These are phyloP conservation scores for Xylogone sp. DNA, from an alignment of 2,329 filamentous ascomycete species.

Conservation along the genomic window DNA sequence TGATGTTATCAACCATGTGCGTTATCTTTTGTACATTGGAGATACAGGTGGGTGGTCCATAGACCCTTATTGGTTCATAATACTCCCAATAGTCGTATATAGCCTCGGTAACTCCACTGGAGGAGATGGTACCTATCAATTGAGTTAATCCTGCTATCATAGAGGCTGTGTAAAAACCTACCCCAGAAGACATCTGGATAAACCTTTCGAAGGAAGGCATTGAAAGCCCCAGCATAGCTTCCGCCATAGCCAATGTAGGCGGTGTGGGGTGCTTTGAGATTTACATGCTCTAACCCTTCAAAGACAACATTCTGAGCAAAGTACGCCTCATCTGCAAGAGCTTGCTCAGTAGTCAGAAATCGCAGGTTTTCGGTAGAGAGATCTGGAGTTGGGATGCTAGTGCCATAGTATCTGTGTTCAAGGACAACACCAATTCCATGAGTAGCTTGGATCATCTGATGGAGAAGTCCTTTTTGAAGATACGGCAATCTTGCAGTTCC, in stretches of 20 bases:
- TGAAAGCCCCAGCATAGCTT: slow-evolving; percentile 78
- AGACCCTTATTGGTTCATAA: slow-evolving; percentile 53
- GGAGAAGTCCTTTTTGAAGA: slow-evolving; percentile 73
- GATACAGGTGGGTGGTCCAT: slow-evolving; percentile 60
- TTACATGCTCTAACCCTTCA: slow-evolving; percentile 60
- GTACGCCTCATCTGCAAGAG: slow-evolving; percentile 75
- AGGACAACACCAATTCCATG: slow-evolving; percentile 75
- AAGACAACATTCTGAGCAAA: slow-evolving; percentile 74
- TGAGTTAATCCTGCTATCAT: background rate
- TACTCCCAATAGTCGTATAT: slow-evolving; percentile 74
- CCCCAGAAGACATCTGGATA: slow-evolving; percentile 80
- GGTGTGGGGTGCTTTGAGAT: slow-evolving; percentile 61
- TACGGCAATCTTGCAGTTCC: slow-evolving; percentile 62
- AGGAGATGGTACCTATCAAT: slow-evolving; percentile 59
- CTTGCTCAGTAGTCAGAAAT: slow-evolving; percentile 80
- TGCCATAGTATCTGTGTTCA: slow-evolving; percentile 85
- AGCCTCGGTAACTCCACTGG: slow-evolving; percentile 73
- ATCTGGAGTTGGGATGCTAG: slow-evolving; percentile 65
- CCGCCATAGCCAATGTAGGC: slow-evolving; percentile 81
- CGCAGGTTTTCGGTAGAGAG: slow-evolving; percentile 68
- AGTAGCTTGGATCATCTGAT: slow-evolving; percentile 66
- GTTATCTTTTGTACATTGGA: slow-evolving; percentile 57
- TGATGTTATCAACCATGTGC: slow-evolving; percentile 55
- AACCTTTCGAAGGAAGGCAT: slow-evolving; percentile 68
- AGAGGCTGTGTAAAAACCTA: slow-evolving; percentile 3